A percentile compares a stretch with the other conserved stretches of the same genome.
These are phyloP conservation scores for Haberlea rhodopensis DNA, from an alignment of 257 asterid species.

Conservation along the genomic window DNA sequence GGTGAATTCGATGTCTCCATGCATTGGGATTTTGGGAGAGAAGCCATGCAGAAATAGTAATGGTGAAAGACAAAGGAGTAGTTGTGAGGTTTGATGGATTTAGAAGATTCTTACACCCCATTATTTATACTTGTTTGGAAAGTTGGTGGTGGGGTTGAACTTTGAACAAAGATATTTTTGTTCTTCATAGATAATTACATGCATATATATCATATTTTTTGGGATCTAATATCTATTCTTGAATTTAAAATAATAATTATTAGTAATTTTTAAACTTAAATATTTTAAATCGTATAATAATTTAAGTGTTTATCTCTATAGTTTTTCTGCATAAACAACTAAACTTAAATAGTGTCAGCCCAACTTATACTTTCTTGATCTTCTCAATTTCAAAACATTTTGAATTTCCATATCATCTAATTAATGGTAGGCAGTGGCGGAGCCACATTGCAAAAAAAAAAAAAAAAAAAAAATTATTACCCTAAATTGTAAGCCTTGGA, in stretches of 20 bases:
- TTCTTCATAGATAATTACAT: neutral
- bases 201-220: neutral
- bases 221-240: neutral
- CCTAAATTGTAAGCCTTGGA: too few species aligned
- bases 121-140: conserved; percentile 3
- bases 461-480: too few species aligned
- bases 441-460: too few species aligned
- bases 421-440: too few species aligned
- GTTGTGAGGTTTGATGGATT: neutral
- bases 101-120: conserved; percentile 1
- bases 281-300: too few species aligned
- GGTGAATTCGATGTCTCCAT: conserved; percentile 23
- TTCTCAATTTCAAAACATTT: too few species aligned
- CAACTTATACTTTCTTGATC: too few species aligned
- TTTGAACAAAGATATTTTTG: neutral
- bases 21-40: neutral
- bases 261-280: neutral
- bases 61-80: neutral
- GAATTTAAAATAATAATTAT: too few species aligned
- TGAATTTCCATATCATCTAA: too few species aligned
- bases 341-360: too few species aligned
- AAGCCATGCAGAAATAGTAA: neutral
- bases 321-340: neutral
- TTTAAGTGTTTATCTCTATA: neutral
- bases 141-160: neutral